Conservation (phyloP, 1,284 basidiomycete genomes). For the Coriolopsis trogii region DNA sequence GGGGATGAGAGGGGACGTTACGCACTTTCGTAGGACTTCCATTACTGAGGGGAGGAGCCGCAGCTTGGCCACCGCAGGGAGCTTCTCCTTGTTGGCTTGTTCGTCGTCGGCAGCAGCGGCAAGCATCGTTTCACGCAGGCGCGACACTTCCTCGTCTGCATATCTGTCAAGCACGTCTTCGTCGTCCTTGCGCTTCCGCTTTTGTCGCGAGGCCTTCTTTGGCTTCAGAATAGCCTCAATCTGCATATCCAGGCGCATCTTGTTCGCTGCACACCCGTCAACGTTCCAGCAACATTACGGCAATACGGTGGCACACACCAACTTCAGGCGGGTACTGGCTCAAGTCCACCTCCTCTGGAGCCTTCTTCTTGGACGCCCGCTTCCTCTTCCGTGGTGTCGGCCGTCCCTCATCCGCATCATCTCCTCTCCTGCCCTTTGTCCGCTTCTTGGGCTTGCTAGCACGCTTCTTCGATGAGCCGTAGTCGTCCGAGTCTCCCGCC, state of each 20-base stretch:
- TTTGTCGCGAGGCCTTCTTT: conserved; percentile 65
- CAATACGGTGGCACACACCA: conserved; percentile 43
- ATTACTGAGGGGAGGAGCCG: conserved; percentile 87
- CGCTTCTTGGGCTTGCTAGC: conserved; percentile 50
- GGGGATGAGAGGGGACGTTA: conserved; percentile 19
- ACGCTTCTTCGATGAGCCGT: conserved; percentile 58
- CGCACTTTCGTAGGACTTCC: conserved; percentile 93
- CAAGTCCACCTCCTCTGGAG: conserved; percentile 56
- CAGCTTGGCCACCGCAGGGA: conserved; percentile 89
- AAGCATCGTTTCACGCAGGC: conserved; percentile 86
- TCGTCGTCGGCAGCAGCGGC: conserved; percentile 87
- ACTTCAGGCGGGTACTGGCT: conserved; percentile 70
- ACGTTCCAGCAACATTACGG: background rate
- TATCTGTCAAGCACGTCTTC: conserved; percentile 83
- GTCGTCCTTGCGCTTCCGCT: conserved; percentile 74
- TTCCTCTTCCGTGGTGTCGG: conserved; percentile 45
- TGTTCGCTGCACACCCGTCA: conserved; percentile 48
- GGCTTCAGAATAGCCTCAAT: conserved; percentile 88
- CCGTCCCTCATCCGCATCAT: conserved; percentile 43
- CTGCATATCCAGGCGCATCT: conserved; percentile 66
- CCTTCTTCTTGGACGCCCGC: conserved; percentile 42
- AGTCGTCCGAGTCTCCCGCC: conserved; percentile 68
- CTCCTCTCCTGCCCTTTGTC: conserved; percentile 39
- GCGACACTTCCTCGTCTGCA: conserved; percentile 90
- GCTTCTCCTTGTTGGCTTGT: conserved; percentile 77